Evolutionary conservation across 108 stramenopile species (phyloP), one percentile per base, ranked within the genome.

Genomic region (Conticribra guillardii): DNA sequence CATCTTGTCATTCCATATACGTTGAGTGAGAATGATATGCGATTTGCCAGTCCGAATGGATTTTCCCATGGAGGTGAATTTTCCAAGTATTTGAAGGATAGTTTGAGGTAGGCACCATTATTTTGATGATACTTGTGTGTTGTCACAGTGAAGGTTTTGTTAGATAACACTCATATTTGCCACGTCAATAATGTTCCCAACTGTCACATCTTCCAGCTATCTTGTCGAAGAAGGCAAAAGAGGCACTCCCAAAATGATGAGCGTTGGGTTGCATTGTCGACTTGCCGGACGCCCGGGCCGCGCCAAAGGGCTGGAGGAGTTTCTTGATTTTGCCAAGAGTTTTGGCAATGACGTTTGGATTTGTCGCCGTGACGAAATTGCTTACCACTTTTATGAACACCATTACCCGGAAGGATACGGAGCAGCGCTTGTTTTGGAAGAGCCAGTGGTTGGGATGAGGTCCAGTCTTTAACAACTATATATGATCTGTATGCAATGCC

Each of bases 1-100:
- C 97, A 96, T 72, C 63, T 97, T 34, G 79, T 96, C 29, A 95
- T 97, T 55, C 97, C 97, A 2, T 97, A 97, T 82, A 94, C 97
- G 2, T 67, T 97, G 45, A 89, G 85, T 47, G 94, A 94, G 51
- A 97, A 97, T 81, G 97, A 97, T 66, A 97, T 97, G 97, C 60
- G 88, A 54, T 97, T 95, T 68, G 90, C 89, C 4, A 87, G 79
- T 24, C 85, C 92, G 17, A 87, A 85, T 73, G 95, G 95, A 46
- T 96, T 91, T 73, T 83, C 89, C 14, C 82, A 83, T 51, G 91
- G 89, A 27, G 82, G 85, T 27, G 88, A 94, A 60, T 97, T 96
- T 64, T 71, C 61, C 57, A 79, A 74, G 17, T 89, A 96, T 72
- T 78, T 97, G 29, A 96, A 93, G 66, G 83, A 88, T 51, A 89